Conservation (phyloP, 1,284 basidiomycete genomes). For the Ceratobasidium papillatum region DNA sequence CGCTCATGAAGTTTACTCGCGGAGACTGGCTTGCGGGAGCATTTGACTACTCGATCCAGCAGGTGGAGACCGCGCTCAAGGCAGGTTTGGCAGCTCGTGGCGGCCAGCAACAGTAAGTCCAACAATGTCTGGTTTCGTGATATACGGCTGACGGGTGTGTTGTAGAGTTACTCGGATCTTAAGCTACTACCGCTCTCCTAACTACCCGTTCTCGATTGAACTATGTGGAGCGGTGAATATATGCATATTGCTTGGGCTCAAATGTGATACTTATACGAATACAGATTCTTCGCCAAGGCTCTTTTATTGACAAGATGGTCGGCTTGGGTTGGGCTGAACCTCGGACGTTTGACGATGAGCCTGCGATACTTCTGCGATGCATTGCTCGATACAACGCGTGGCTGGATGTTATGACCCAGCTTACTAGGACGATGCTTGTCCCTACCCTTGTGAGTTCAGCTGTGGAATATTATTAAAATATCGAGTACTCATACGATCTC, state of each 20-base stretch:
- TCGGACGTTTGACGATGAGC: constrained; percentile 47
- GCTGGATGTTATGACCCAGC: constrained; percentile 56
- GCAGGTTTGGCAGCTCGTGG: background rate
- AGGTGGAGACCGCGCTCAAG: constrained; percentile 24
- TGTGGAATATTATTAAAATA: background rate
- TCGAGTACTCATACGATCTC: background rate
- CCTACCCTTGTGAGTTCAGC: constrained; percentile 46
- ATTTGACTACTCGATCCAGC: constrained; percentile 23
- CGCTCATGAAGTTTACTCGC: constrained; percentile 30
- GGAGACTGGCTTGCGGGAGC: constrained; percentile 38
- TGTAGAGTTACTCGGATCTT: constrained; percentile 39
- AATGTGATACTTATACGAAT: background rate
- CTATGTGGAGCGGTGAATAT: constrained; percentile 47
- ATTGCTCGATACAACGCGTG: constrained; percentile 55
- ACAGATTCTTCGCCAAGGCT: constrained; percentile 60
- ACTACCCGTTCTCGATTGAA: constrained; percentile 45
- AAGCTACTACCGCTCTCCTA: constrained; percentile 40
- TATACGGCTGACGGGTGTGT: background rate
- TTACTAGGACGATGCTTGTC: constrained; percentile 47
- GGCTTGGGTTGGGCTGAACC: constrained; percentile 62
- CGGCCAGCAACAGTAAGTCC: constrained; percentile 14
- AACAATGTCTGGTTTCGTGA: background rate
- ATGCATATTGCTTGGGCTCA: background rate
- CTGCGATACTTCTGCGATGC: constrained; percentile 44
- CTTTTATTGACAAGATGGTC: constrained; percentile 60